Conservation (phyloP, 345 rosid genomes). For the Durio zibethinus region DNA sequence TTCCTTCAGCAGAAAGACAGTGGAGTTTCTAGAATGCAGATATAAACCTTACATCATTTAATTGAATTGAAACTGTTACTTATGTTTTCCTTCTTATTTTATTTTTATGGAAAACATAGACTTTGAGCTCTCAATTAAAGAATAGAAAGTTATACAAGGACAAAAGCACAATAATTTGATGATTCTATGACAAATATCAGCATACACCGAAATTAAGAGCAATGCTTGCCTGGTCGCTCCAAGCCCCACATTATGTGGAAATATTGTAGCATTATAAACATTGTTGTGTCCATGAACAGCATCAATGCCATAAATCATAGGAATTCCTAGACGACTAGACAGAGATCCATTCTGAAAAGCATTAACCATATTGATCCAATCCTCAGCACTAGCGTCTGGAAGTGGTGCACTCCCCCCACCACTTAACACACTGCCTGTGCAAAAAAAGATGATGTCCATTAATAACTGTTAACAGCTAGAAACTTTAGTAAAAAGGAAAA, state of each 20-base stretch:
- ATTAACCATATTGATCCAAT: slow-evolving; percentile 80
- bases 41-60: neutral
- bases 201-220: neutral
- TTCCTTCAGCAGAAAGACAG: neutral
- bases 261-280: slow-evolving; percentile 80
- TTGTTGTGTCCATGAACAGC: slow-evolving; percentile 96
- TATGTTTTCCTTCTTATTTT: neutral
- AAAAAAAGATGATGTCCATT: neutral
- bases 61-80: neutral
- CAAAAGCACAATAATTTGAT: neutral
- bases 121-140: neutral
- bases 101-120: neutral
- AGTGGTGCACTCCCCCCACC: slow-evolving; percentile 90
- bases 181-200: neutral
- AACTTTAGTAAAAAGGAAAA: neutral
- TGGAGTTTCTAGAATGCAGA: neutral
- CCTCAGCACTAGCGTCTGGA: slow-evolving; percentile 59
- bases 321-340: slow-evolving; percentile 77
- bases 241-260: slow-evolving; percentile 88
- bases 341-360: slow-evolving; percentile 64
- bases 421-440: slow-evolving; percentile 73
- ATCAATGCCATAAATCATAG: slow-evolving; percentile 91
- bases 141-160: neutral
- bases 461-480: neutral
- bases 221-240: slow-evolving; percentile 79